phyloP scores from a whole-genome alignment of 257 asterid genomes.

The Apocynum venetum region DNA sequence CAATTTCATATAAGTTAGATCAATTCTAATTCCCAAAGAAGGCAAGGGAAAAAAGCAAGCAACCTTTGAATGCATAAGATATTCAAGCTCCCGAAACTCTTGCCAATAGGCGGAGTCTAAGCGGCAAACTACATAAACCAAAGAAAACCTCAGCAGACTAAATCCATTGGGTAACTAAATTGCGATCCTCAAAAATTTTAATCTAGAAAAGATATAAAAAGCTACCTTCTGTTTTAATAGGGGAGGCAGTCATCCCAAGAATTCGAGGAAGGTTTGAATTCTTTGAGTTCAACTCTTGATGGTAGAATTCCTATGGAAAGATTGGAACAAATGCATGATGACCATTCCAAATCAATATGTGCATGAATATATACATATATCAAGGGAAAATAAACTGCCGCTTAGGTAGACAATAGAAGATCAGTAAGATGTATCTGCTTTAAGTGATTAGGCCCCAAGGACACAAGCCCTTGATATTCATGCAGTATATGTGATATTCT shows the following conservation, averaged over 20 bases:
- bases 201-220: neutral
- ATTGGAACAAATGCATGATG: neutral
- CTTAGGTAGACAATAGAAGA: neutral
- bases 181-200: neutral
- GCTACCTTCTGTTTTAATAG: conserved; percentile 80
- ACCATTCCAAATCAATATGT: neutral
- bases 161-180: conserved; percentile 1
- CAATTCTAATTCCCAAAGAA: neutral
- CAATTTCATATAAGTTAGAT: neutral
- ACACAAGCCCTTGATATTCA: neutral
- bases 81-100: conserved; percentile 56
- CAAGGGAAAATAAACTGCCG: no score
- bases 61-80: conserved; percentile 88
- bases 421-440: neutral
- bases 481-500: neutral
- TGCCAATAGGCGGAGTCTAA: conserved; percentile 39
- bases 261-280: conserved; percentile 57
- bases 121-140: conserved; percentile 39
- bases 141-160: conserved; percentile 1
- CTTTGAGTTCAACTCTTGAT: conserved; percentile 27
- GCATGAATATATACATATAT: no score
- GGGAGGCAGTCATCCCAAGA: conserved; percentile 96
- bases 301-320: conserved; percentile 62
- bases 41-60: neutral
- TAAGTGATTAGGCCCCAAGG: neutral